Evolutionary conservation across 140 eudicot genomes (phyloP), one percentile per base, ranked within the genome.

Genomic region (Senecio squalidus): DNA sequence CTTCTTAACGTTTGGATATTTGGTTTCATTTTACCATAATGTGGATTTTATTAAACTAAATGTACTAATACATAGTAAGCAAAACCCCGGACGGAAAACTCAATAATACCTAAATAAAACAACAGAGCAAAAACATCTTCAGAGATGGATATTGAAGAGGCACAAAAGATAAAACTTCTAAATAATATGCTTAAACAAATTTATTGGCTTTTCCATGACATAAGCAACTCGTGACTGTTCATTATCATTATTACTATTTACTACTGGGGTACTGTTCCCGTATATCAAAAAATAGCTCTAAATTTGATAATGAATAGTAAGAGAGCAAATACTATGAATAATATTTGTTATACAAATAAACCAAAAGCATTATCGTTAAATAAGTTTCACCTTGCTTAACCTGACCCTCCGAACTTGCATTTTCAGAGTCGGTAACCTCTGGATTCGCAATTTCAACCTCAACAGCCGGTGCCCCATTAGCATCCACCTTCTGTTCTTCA

Each of bases 371-470:
- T n/a, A n/a, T n/a, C n/a, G n/a, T n/a, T n/a, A n/a, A n/a, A n/a
- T n/a, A n/a, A n/a, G n/a, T n/a, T 58, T 67, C 67, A 87, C 93
- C 89, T 84, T 83, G 94, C 74, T 76, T 87, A 31, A 63, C 70
- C 77, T 74, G 86, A 45, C 68, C 72, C 51, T 72, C 81, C 6
- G 67, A 29, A 39, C 57, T 65, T 9, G 71, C 69, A 58, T 54
- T 61, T 31, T 65, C 81, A 2, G 65, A 4, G 72, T 78, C 82
- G 65, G 65, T 72, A 4, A 46, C 73, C 67, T 81, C 90, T 2
- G 72, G 43, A n/a, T 55, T 36, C 4, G 56, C 9, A 27, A 27
- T 4, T 58, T 70, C 48, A 26, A 58, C 25, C 36, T 79, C 91
- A 36, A 36, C 43, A 61, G 74, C 47, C 0, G 45, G 26, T 24